Conservation (phyloP, 495 filamentous ascomycete genomes). For the Aspergillus nidulans region DNA sequence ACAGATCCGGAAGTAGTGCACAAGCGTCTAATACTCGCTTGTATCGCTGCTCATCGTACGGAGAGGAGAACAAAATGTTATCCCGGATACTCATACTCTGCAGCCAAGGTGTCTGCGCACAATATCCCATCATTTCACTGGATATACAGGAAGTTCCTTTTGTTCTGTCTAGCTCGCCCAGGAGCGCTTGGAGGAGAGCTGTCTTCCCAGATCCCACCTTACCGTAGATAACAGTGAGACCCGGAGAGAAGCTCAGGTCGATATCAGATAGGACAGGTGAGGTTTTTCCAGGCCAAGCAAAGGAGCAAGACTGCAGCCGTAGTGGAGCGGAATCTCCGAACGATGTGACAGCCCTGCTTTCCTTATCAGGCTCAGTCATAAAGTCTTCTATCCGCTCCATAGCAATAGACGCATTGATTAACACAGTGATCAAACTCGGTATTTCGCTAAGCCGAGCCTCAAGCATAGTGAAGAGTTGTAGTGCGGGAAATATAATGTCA, state of each 20-base stretch:
- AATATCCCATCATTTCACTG: conserved; percentile 72
- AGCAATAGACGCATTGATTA: conserved; percentile 71
- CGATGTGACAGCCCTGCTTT: conserved; percentile 33
- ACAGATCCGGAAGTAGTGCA: conserved; percentile 59
- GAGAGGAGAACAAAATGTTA: conserved; percentile 74
- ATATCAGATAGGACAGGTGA: conserved; percentile 60
- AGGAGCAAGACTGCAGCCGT: conserved; percentile 58
- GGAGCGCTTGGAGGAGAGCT: conserved; percentile 68
- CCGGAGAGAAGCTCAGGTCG: conserved; percentile 54
- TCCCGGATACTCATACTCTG: conserved; percentile 87
- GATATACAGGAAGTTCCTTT: conserved; percentile 55
- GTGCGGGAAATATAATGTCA: conserved; percentile 76
- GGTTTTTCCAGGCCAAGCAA: conserved; percentile 67
- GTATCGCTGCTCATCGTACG: conserved; percentile 60
- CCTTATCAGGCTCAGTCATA: conserved; percentile 78
- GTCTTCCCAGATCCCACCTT: conserved; percentile 80
- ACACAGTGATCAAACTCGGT: conserved; percentile 61
- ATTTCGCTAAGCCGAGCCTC: conserved; percentile 65
- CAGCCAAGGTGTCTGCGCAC: conserved; percentile 82
- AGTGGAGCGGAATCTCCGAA: conserved; percentile 32
- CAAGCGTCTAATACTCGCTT: conserved; percentile 59
- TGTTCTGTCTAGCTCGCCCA: conserved; percentile 71
- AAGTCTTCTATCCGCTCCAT: conserved; percentile 76
- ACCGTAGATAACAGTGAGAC: conserved; percentile 64
- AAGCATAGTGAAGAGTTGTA: conserved; percentile 72